Conservation (phyloP, 495 filamentous ascomycete species). For the Xylaria longipes region DNA sequence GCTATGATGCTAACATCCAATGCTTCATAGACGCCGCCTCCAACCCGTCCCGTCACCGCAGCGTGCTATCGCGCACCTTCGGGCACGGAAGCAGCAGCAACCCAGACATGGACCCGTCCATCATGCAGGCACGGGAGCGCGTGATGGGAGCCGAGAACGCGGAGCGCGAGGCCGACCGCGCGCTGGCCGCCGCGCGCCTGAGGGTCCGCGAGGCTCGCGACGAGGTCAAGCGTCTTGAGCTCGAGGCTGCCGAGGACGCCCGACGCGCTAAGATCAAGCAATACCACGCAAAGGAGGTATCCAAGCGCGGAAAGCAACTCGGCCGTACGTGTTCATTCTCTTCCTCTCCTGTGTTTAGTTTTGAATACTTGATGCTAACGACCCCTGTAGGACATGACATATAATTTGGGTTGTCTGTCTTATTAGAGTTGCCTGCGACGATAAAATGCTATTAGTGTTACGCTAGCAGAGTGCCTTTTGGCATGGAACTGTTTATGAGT, state of each 20-base stretch:
- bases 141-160: slow-evolving; percentile 64
- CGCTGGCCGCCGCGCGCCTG: slow-evolving; percentile 59
- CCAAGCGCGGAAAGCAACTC: slow-evolving; percentile 69
- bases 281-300: slow-evolving; percentile 65
- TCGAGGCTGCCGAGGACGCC: slow-evolving; percentile 68
- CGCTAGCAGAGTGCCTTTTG: background rate
- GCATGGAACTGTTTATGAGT: background rate
- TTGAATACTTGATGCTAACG: slow-evolving; percentile 16
- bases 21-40: slow-evolving; percentile 24
- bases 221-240: slow-evolving; percentile 66
- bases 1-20: background rate
- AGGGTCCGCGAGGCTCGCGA: slow-evolving; percentile 67
- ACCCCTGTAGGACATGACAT: slow-evolving; percentile 17
- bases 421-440: background rate
- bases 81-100: slow-evolving; percentile 48
- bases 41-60: slow-evolving; percentile 39
- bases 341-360: slow-evolving; percentile 10
- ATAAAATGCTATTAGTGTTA: background rate
- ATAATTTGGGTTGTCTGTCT: background rate
- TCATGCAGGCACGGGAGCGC: slow-evolving; percentile 61
- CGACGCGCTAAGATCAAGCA: slow-evolving; percentile 69
- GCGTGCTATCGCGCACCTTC: slow-evolving; percentile 50
- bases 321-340: slow-evolving; percentile 56
- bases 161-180: slow-evolving; percentile 67
- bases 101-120: slow-evolving; percentile 62